phyloP scores from a whole-genome alignment of 2,329 filamentous ascomycete species.

The Botrytis paeoniae region DNA sequence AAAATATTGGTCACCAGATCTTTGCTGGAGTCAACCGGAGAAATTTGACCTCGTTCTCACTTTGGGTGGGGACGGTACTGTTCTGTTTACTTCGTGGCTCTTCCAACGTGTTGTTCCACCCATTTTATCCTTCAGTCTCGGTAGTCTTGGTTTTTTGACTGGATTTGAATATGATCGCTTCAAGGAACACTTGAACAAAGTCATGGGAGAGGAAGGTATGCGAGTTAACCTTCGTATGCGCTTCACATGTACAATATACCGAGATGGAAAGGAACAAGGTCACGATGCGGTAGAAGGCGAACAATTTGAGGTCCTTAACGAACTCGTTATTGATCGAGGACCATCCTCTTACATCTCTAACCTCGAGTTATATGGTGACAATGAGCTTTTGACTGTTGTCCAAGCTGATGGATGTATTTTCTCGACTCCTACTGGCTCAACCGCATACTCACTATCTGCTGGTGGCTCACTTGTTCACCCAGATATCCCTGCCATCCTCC shows the following conservation, averaged over 20 bases:
- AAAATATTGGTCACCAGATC: slow-evolving; percentile 91
- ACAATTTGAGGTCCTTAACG: slow-evolving; percentile 97
- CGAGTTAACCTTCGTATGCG: slow-evolving; percentile 97
- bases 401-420: slow-evolving; percentile 98
- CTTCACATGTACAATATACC: slow-evolving; percentile 96
- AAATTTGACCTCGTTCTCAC: slow-evolving; percentile 93
- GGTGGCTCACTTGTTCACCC: slow-evolving; percentile 95
- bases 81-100: slow-evolving; percentile 87
- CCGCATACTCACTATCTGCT: slow-evolving; percentile 92
- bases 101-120: slow-evolving; percentile 86
- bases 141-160: slow-evolving; percentile 83
- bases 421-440: slow-evolving; percentile 90
- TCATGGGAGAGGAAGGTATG: slow-evolving; percentile 96
- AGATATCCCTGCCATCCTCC: slow-evolving; percentile 91
- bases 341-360: slow-evolving; percentile 97
- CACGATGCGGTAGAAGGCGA: slow-evolving; percentile 81
- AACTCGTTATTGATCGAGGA: slow-evolving; percentile 95
- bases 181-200: slow-evolving; percentile 77
- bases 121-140: slow-evolving; percentile 79
- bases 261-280: slow-evolving; percentile 58
- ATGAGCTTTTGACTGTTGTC: slow-evolving; percentile 90
- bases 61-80: slow-evolving; percentile 81
- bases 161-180: slow-evolving; percentile 86
- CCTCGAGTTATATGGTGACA: slow-evolving; percentile 91
- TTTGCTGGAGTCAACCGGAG: slow-evolving; percentile 91